Base-by-base conservation (phyloP, 1,139 yeast genomes). In the Magnusiomyces suaveolens region DNA sequence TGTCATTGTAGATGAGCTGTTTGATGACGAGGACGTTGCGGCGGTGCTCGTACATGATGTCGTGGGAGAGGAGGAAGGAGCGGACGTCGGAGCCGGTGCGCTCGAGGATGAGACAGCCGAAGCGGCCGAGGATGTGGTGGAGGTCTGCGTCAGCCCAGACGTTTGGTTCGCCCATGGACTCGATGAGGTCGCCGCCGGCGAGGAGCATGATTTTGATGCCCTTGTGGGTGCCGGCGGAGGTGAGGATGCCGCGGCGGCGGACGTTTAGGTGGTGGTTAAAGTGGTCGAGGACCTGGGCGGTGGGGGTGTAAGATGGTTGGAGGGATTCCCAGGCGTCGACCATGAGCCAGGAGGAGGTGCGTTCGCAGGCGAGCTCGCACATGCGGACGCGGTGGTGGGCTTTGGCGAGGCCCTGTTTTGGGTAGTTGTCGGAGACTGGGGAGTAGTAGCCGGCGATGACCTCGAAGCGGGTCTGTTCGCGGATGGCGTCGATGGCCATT, bases 281-380 rank as follows among this genome's bases (percentile, higher is more conserved):
- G 70, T 92, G 99, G 69, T 92, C 98, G 67, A 92, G 77, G 3
- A 92, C 99, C 54, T 88, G 78, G 1, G 98, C 97, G 0, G 99
- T 92, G 62, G 98, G 78, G 26, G 96, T 89, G 69, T 94, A 94
- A 52, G 81, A 79, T 0, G 89, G 87, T 69, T 94, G 98, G 58
- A 92, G 75, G 4, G 95, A 85, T 71, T 92, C 99, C 99, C 99
- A 92, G 0, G 97, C 97, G 69, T 92, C 99, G 26, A 92, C 98
- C 97, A 92, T 94, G 51, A 94, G 76, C 97, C 99, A 92, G 29
- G 94, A 83, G 2, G 94, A 83, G 0, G 99, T 92, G 65, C 98
- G 79, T 67, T 92, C 98, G 70, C 98, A 90, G 0, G 97, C 98
- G 67, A 92, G 75, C 69, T 94, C 97, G 70, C 98, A 90, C 98